Evolutionary conservation across 768 basidiomycete genomes (phyloP).

Genomic region (Clitopilus passeckerianus): DNA sequence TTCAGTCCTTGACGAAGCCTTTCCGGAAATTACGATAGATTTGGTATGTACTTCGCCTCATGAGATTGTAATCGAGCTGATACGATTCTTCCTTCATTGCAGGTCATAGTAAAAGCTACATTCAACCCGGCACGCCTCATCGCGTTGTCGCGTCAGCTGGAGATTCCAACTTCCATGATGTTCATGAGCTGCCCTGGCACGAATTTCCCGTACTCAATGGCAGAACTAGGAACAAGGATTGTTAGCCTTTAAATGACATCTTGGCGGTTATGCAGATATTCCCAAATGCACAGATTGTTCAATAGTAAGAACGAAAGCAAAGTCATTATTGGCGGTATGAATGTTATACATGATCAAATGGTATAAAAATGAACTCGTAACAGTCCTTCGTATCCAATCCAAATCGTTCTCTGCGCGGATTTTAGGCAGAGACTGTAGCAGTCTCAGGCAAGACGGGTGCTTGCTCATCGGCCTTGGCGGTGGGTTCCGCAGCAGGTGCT

Average conservation of each 20-base stretch:
- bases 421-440: neutral
- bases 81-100: neutral
- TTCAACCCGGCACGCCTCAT: conserved; percentile 44
- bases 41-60: conserved; percentile 33
- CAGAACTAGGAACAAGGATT: conserved; percentile 50
- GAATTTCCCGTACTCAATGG: conserved; percentile 32
- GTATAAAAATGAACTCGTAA: neutral
- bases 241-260: conserved; percentile 26
- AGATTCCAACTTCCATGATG: conserved; percentile 51
- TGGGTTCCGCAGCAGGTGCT: neutral
- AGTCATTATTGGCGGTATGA: neutral
- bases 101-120: conserved; percentile 40
- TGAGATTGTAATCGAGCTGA: neutral
- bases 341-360: neutral
- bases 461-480: neutral
- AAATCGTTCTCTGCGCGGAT: too few species aligned
- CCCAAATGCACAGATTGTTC: too few species aligned
- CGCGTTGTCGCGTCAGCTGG: conserved; percentile 42
- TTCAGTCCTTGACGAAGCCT: conserved; percentile 55
- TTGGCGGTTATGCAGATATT: neutral
- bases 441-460: neutral
- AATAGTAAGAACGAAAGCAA: neutral
- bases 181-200: conserved; percentile 59
- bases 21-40: conserved; percentile 62
- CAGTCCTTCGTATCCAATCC: neutral